Evolutionary conservation across 192 early-diverging fungal genomes (phyloP).

Genomic region (Coemansia sp.): DNA sequence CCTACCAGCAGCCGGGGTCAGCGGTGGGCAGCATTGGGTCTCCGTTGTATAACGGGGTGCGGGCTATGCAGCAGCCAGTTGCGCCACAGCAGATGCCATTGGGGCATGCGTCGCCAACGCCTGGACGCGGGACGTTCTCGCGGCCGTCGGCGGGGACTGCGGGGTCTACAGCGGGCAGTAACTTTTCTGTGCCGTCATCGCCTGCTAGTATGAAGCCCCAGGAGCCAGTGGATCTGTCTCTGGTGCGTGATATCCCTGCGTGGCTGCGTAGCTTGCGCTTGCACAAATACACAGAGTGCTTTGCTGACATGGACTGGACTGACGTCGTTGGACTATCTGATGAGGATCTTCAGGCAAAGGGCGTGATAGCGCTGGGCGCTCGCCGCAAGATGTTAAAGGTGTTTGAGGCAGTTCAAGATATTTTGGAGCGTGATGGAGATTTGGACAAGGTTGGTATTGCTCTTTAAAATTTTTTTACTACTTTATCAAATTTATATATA

Average conservation of each 20-base stretch:
- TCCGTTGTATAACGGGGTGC: background rate
- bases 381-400: conserved; percentile 96
- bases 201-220: conserved; percentile 21
- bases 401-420: conserved; percentile 69
- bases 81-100: background rate
- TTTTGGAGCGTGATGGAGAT: conserved; percentile 6
- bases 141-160: background rate
- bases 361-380: conserved; percentile 92
- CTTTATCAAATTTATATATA: background rate
- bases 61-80: conserved; percentile 2
- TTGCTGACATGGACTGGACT: conserved; percentile 86
- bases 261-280: conserved; percentile 92
- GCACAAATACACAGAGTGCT: conserved; percentile 94
- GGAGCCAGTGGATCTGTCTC: conserved; percentile 32
- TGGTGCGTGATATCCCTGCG: conserved; percentile 79
- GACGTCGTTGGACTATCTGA: conserved; percentile 88
- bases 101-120: conserved; percentile 4
- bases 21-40: background rate
- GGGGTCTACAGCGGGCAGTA: conserved; percentile 4
- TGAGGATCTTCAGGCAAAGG: conserved; percentile 76
- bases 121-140: conserved; percentile 6
- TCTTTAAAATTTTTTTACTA: background rate
- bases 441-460: conserved; percentile 8
- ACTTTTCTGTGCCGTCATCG: conserved; percentile 11
- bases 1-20: background rate